Evolutionary conservation across 192 early-diverging fungal species (phyloP).

Genomic region (Funneliformis geosporum): DNA sequence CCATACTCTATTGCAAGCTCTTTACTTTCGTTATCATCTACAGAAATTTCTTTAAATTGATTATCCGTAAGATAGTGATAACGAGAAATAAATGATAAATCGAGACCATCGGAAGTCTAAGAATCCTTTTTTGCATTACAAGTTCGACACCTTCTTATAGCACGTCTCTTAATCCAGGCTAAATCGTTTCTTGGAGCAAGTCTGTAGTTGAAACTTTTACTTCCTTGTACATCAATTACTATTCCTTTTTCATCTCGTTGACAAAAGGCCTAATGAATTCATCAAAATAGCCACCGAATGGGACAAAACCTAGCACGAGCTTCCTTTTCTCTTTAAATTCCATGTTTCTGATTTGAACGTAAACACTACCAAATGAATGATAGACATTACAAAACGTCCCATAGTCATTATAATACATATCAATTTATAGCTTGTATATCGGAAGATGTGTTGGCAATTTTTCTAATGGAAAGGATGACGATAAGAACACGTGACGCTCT

Average conservation of each 20-base stretch:
- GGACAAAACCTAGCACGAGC: background rate
- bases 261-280: background rate
- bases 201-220: background rate
- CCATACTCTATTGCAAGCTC: background rate
- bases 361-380: background rate
- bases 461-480: background rate
- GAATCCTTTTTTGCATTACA: background rate
- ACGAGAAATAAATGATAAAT: background rate
- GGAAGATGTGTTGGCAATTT: background rate
- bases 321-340: background rate
- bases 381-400: no score
- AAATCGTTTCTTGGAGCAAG: conserved; percentile 2
- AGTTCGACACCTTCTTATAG: background rate
- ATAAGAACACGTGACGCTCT: background rate
- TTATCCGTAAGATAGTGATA: background rate
- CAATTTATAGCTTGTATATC: background rate
- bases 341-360: background rate
- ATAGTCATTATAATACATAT: no score
- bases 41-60: no score
- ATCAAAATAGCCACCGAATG: background rate
- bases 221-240: background rate
- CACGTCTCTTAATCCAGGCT: background rate
- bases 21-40: background rate
- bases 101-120: background rate
- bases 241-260: background rate